A percentile compares a stretch with the other conserved stretches of the same genome.
These are phyloP conservation scores for Lentinula sp. DNA, from an alignment of 768 basidiomycete genomes.

Conservation along the genomic window DNA sequence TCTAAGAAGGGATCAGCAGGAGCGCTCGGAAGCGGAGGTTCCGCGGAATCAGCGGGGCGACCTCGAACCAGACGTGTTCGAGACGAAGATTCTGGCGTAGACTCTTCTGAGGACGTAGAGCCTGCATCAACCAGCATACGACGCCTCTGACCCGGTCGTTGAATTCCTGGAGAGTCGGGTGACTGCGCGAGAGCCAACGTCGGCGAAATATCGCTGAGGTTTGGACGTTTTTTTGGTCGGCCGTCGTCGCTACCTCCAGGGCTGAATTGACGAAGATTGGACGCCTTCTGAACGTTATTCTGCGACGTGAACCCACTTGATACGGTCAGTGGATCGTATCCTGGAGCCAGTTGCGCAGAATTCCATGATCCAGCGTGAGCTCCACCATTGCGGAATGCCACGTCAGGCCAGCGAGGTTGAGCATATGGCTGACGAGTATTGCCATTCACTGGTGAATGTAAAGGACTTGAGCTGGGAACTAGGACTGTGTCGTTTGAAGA, in stretches of 20 bases:
- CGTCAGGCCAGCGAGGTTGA: slow-evolving; percentile 33
- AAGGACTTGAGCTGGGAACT: slow-evolving; percentile 74
- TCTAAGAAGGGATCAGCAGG: slow-evolving; percentile 19
- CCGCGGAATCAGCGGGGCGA: slow-evolving; percentile 22
- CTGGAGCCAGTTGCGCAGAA: slow-evolving; percentile 19
- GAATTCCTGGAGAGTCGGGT: slow-evolving; percentile 57
- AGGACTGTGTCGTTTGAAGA: slow-evolving; percentile 52
- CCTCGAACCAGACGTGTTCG: slow-evolving; percentile 49
- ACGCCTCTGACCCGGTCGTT: slow-evolving; percentile 46
- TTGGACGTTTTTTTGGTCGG: slow-evolving; percentile 67
- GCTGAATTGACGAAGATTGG: slow-evolving; percentile 8
- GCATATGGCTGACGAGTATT: slow-evolving; percentile 33
- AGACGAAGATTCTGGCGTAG: slow-evolving; percentile 42
- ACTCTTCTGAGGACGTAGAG: slow-evolving; percentile 68
- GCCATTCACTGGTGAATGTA: slow-evolving; percentile 31
- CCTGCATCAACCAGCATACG: slow-evolving; percentile 31
- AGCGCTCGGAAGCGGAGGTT: slow-evolving; percentile 19
- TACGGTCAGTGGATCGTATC: slow-evolving; percentile 48
- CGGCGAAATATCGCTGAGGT: slow-evolving; percentile 40
- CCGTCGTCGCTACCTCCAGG: slow-evolving; percentile 37
- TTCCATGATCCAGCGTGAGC: slow-evolving; percentile 29
- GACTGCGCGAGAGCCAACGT: slow-evolving; percentile 33
- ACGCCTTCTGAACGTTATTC: background rate
- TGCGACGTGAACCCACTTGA: slow-evolving; percentile 47
- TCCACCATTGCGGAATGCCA: slow-evolving; percentile 33